Evolutionary conservation across 805 yeast genomes (phyloP).

Genomic region (Zygotorulaspora danielsina): DNA sequence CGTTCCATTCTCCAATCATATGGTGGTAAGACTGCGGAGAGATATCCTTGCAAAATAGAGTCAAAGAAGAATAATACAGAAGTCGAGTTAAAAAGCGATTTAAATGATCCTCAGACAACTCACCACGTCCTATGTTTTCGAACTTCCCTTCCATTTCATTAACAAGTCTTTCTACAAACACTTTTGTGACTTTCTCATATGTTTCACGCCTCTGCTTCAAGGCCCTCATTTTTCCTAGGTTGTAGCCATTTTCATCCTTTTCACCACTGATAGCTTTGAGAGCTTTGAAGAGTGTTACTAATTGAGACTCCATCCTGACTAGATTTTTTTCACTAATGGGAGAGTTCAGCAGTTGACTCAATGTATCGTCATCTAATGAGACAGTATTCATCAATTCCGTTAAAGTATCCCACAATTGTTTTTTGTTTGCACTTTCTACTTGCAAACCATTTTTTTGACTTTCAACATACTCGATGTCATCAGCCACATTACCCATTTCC

Average conservation of each 20-base stretch:
- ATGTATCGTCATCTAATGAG: slow-evolving; percentile 53
- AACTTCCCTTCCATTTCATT: slow-evolving; percentile 44
- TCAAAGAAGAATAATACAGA: slow-evolving; percentile 45
- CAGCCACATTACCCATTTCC: slow-evolving; percentile 58
- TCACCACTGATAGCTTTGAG: slow-evolving; percentile 57
- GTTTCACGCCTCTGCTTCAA: slow-evolving; percentile 57
- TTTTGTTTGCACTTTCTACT: slow-evolving; percentile 76
- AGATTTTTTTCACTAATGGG: slow-evolving; percentile 46
- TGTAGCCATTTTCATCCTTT: slow-evolving; percentile 39
- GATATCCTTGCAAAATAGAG: slow-evolving; percentile 56
- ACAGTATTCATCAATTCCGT: slow-evolving; percentile 67
- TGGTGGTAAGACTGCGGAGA: slow-evolving; percentile 45
- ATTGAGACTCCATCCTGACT: slow-evolving; percentile 50
- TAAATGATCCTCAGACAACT: slow-evolving; percentile 29
- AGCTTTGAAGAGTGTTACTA: slow-evolving; percentile 58
- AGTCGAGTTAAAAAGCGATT: slow-evolving; percentile 38
- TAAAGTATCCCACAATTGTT: slow-evolving; percentile 65
- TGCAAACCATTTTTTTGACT: slow-evolving; percentile 76
- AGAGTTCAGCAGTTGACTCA: slow-evolving; percentile 44
- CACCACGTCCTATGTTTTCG: slow-evolving; percentile 35
- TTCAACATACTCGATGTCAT: slow-evolving; percentile 68
- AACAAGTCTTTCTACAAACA: slow-evolving; percentile 47
- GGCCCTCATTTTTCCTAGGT: slow-evolving; percentile 64
- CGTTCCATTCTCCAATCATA: slow-evolving; percentile 42
- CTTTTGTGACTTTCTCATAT: slow-evolving; percentile 52